A percentile compares a stretch with the other conserved stretches of the same genome.
Conservation (phyloP, 2,329 filamentous ascomycete species). For the Sclerotinia trifoliorum region DNA sequence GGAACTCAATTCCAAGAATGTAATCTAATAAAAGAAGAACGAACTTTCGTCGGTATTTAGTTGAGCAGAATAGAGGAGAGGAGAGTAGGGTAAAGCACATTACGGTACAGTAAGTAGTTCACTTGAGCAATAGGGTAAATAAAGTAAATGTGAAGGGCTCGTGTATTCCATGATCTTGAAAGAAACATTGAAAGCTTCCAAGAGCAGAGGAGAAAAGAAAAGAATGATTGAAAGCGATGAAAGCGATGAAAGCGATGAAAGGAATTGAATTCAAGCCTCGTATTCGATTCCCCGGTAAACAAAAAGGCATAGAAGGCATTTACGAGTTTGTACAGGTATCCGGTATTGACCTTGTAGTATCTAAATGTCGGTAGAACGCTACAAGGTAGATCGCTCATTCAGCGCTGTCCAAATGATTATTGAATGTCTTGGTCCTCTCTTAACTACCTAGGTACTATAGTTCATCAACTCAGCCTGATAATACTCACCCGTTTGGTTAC, state of each 20-base stretch:
- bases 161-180: background rate
- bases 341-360: background rate
- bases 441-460: too few species aligned
- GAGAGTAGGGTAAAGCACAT: background rate
- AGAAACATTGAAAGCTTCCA: background rate
- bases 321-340: too few species aligned
- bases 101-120: background rate
- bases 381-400: background rate
- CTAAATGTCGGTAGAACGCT: background rate
- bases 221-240: background rate
- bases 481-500: background rate
- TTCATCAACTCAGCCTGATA: background rate
- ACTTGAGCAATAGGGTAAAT: background rate
- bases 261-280: background rate
- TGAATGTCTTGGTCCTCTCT: background rate
- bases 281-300: background rate
- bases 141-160: background rate
- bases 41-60: slow-evolving; percentile 2
- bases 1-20: slow-evolving; percentile 9
- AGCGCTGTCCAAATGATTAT: background rate
- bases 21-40: background rate
- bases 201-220: too few species aligned
- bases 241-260: background rate
- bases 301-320: background rate
- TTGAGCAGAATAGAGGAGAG: background rate